Conservation (phyloP, 257 asterid species). For the Forsythia suspensa region DNA sequence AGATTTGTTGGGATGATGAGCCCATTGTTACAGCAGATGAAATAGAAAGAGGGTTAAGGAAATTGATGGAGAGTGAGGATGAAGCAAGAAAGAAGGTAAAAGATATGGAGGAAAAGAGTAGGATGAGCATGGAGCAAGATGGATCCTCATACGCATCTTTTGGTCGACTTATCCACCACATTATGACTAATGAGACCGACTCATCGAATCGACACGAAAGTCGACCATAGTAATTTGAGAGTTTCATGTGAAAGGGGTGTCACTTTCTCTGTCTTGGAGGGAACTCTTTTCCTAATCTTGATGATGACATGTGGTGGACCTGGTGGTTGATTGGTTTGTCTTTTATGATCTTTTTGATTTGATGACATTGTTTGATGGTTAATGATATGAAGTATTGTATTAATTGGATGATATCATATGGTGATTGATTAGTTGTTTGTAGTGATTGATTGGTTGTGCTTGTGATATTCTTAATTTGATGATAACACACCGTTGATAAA, state of each 20-base stretch:
- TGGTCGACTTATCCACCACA: conserved; percentile 24
- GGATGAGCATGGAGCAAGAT: conserved; percentile 35
- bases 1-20: conserved; percentile 22
- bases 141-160: conserved; percentile 50
- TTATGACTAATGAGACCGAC: conserved; percentile 8
- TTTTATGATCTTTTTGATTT: not conserved
- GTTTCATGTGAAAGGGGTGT: not conserved
- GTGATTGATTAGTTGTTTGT: too few species aligned
- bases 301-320: not conserved
- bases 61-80: conserved; percentile 40
- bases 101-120: conserved; percentile 40
- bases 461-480: not conserved
- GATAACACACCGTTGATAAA: not conserved
- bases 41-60: conserved; percentile 45
- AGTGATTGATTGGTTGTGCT: not conserved
- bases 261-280: not conserved
- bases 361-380: not conserved
- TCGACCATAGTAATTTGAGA: too few species aligned
- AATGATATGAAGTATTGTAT: not conserved
- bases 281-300: not conserved
- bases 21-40: conserved; percentile 23
- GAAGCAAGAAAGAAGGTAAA: conserved; percentile 36
- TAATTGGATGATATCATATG: not conserved
- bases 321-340: not conserved
- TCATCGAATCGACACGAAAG: not conserved